phyloP scores from a whole-genome alignment of 768 basidiomycete genomes.

The Russula foetens region DNA sequence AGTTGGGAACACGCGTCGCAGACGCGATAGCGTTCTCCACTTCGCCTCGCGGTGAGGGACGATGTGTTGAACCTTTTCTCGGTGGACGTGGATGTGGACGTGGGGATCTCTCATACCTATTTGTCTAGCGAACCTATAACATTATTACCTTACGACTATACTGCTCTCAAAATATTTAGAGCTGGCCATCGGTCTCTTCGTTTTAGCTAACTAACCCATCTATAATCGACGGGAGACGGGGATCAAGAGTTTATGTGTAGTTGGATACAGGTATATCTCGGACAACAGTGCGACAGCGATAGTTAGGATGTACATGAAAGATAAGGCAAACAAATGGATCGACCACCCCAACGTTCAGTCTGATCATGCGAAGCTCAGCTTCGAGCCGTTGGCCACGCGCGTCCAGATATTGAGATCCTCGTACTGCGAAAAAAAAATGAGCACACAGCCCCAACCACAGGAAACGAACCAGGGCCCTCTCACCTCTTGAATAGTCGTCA shows the following conservation, averaged over 20 bases:
- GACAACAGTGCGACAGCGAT: constrained; percentile 12
- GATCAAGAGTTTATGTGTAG: background rate
- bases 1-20: constrained; percentile 71
- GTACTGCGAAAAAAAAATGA: constrained; percentile 47
- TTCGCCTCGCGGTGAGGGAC: background rate
- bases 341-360: background rate
- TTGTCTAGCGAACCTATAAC: background rate
- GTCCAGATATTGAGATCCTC: constrained; percentile 76
- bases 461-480: constrained; percentile 23
- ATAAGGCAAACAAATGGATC: background rate
- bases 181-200: background rate
- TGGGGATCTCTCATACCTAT: background rate
- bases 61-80: background rate
- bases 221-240: background rate
- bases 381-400: constrained; percentile 76
- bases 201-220: background rate
- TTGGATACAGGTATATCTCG: constrained; percentile 9
- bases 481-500: constrained; percentile 77
- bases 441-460: constrained; percentile 13
- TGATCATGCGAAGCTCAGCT: constrained; percentile 50
- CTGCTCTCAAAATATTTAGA: background rate
- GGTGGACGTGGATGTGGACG: background rate
- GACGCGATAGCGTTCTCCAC: constrained; percentile 26
- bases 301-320: constrained; percentile 6
- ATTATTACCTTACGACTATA: constrained; percentile 1